A percentile compares a stretch with the other conserved stretches of the same genome.
These are phyloP conservation scores for Podospora pseudopauciseta DNA, from an alignment of 495 filamentous ascomycete species.

Conservation along the genomic window DNA sequence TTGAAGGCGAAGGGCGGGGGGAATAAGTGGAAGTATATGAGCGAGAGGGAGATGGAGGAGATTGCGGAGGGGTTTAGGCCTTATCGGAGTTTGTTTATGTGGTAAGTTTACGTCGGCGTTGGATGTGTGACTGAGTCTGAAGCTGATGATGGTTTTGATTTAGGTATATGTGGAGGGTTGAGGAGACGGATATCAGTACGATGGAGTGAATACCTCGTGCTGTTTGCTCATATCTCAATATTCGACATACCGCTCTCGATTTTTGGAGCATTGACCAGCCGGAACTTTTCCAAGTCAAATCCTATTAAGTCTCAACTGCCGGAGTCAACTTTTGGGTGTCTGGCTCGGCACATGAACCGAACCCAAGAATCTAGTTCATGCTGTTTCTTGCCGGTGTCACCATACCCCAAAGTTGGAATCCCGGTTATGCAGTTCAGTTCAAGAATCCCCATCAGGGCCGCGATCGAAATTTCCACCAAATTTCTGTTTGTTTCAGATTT, in stretches of 20 bases:
- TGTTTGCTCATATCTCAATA: not conserved
- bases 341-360: not conserved
- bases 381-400: not conserved
- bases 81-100: slow-evolving; percentile 67
- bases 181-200: slow-evolving; percentile 68
- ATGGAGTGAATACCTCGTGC: slow-evolving; percentile 40
- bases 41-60: slow-evolving; percentile 86
- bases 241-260: not conserved
- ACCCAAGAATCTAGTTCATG: not conserved
- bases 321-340: not conserved
- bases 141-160: not conserved
- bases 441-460: not conserved
- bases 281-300: not conserved
- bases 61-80: slow-evolving; percentile 75
- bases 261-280: not conserved
- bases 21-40: slow-evolving; percentile 97
- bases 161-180: slow-evolving; percentile 83
- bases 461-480: not conserved
- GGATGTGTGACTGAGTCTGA: not conserved
- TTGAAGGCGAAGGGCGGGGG: slow-evolving; percentile 65
- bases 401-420: not conserved
- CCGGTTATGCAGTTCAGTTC: not conserved
- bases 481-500: not conserved
- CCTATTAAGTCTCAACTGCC: not conserved
- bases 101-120: slow-evolving; percentile 24